Evolutionary conservation across 2,329 filamentous ascomycete genomes (phyloP).

Genomic region (Cyclaneusma minus): DNA sequence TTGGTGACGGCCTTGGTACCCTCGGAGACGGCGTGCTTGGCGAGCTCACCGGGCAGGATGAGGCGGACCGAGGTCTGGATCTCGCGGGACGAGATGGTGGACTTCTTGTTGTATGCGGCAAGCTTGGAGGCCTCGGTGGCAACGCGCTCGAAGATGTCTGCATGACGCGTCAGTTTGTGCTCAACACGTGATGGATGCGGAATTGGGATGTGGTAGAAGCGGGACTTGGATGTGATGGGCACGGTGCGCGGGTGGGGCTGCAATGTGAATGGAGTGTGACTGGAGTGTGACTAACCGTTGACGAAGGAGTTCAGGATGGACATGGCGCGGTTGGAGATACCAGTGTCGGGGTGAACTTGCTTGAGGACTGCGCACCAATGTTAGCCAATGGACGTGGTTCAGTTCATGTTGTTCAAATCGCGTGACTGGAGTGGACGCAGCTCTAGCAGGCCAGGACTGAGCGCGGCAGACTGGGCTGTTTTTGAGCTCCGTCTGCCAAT

Average conservation of each 20-base stretch:
- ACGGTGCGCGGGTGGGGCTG: too few relatives aligned
- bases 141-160: conserved; percentile 98
- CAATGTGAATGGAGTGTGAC: conserved; percentile 1
- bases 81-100: conserved; percentile 96
- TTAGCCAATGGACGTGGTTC: conserved; percentile 20
- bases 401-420: conserved; percentile 3
- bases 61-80: conserved; percentile 98
- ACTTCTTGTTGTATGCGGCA: conserved; percentile 99
- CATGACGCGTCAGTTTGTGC: conserved; percentile 12
- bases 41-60: conserved; percentile 95
- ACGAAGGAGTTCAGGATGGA: conserved; percentile 99
- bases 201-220: too few relatives aligned
- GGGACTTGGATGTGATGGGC: too few relatives aligned
- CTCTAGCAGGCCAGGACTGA: background rate
- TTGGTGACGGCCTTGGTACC: conserved; percentile 99
- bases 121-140: conserved; percentile 98
- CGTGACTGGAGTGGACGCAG: conserved; percentile 1
- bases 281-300: conserved; percentile 54
- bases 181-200: background rate
- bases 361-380: conserved; percentile 60
- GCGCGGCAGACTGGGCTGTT: background rate
- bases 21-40: conserved; percentile 98
- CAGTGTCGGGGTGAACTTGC: conserved; percentile 99
- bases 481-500: conserved; percentile 1
- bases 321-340: conserved; percentile 99